Percentiles rank a stretch among this genome's conserved stretches.
phyloP scores from a whole-genome alignment of 1,284 basidiomycete genomes.

The Melanopsichium pennsylvanicum region DNA sequence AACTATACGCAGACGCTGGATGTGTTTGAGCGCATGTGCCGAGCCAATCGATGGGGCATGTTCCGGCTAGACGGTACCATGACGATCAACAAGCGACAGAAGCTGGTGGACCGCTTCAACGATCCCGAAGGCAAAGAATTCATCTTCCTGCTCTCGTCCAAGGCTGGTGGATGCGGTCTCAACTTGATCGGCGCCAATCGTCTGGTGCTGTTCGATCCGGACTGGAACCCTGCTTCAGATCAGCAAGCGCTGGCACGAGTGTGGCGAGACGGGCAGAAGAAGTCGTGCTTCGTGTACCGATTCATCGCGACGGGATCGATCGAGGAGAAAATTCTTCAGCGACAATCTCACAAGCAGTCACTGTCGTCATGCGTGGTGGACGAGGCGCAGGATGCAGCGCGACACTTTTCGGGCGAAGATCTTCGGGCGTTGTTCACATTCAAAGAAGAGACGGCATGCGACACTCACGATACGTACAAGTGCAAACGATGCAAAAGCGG shows the following conservation, averaged over 20 bases:
- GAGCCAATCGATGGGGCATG: constrained; percentile 78
- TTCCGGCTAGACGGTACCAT: constrained; percentile 94
- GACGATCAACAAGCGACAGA: constrained; percentile 92
- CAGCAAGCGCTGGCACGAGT: constrained; percentile 98
- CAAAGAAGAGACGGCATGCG: constrained; percentile 85
- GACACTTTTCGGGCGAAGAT: constrained; percentile 91
- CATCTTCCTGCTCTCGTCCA: constrained; percentile 95
- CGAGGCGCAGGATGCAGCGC: constrained; percentile 92
- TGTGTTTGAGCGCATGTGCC: constrained; percentile 69
- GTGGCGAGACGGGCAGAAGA: constrained; percentile 99
- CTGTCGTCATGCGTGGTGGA: constrained; percentile 97
- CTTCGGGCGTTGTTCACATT: constrained; percentile 91
- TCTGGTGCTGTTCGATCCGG: constrained; percentile 94
- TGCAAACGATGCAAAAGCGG: constrained; percentile 92
- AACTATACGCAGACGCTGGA: constrained; percentile 99
- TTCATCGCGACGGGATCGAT: constrained; percentile 98
- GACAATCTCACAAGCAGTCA: constrained; percentile 86
- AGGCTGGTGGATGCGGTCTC: constrained; percentile 98
- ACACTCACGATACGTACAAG: constrained; percentile 83
- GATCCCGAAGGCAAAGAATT: constrained; percentile 94
- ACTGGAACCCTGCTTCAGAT: constrained; percentile 98
- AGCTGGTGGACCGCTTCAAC: constrained; percentile 97
- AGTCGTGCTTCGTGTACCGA: constrained; percentile 90
- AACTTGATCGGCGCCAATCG: constrained; percentile 98
- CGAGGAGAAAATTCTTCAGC: constrained; percentile 98